A percentile compares a stretch with the other conserved stretches of the same genome.
phyloP scores from a whole-genome alignment of 2,329 filamentous ascomycete genomes.

The Aureobasidium lini region DNA sequence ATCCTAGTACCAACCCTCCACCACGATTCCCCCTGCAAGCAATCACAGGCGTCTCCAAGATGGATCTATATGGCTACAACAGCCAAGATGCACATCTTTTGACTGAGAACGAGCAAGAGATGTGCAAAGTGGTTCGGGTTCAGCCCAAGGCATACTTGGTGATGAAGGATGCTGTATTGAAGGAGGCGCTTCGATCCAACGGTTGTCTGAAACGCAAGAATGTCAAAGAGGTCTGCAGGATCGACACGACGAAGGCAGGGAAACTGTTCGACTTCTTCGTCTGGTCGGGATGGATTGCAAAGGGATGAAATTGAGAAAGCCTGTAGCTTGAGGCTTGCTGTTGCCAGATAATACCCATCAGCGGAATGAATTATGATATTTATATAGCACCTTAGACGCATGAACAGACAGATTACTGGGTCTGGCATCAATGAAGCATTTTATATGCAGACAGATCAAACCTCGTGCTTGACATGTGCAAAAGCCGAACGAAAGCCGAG shows the following conservation, averaged over 20 bases:
- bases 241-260: constrained; percentile 78
- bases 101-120: constrained; percentile 71
- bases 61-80: constrained; percentile 66
- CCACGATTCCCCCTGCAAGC: constrained; percentile 22
- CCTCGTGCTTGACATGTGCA: neutral
- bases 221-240: constrained; percentile 72
- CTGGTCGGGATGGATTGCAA: constrained; percentile 83
- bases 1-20: constrained; percentile 20
- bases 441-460: neutral
- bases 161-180: constrained; percentile 87
- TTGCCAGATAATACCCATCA: constrained; percentile 7
- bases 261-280: constrained; percentile 93
- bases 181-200: constrained; percentile 82
- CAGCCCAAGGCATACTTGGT: constrained; percentile 92
- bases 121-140: constrained; percentile 76
- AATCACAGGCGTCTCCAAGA: constrained; percentile 48
- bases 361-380: constrained; percentile 8
- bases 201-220: constrained; percentile 90
- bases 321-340: neutral
- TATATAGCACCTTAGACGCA: neutral
- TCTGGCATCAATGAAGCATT: neutral
- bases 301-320: constrained; percentile 47
- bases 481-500: constrained; percentile 9
- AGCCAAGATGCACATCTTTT: constrained; percentile 79
- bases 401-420: neutral